Evolutionary conservation across 768 basidiomycete genomes (phyloP), one percentile per base, ranked within the genome.

Genomic region (Mycena maculata): DNA sequence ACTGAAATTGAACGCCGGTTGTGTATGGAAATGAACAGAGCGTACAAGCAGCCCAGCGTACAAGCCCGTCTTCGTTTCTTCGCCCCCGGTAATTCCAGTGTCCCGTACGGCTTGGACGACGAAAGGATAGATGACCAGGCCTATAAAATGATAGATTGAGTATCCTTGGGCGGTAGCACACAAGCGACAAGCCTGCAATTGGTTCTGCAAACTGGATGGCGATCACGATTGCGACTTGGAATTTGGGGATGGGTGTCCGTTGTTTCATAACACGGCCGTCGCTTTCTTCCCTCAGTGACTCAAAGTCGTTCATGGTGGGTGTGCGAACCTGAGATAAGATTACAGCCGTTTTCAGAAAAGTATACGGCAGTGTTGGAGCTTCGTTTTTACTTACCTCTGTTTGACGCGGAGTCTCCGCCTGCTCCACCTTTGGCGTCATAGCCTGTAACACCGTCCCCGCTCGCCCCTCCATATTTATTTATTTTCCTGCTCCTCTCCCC

Each of bases 121-220:
- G 25, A 67, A 67, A 11, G 65, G 65, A 16, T 60, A 67, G 20
- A 67, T 67, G 15, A 67, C 65, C 31, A 60, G 5, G 1, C 58
- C 65, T 65, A 33, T 36, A 10, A 25, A n/a, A 39, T 7, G 10
- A 20, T n/a, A 2, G 25, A 20, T 38, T 10, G 33, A 18, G 7
- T 9, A 27, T n/a, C n/a, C n/a, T n/a, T n/a, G n/a, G n/a, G n/a
- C n/a, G n/a, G n/a, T n/a, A 49, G 13, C 30, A 36, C 30, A 41
- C 18, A 2, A 11, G 16, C 18, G 16, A 65, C 65, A n/a, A 27
- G 60, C 58, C 58, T 18, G 65, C 50, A 18, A 66, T 66, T 38
- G 65, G 65, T 49, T 67, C 65, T 2, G 59, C 36, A 42, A 61
- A 56, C 31, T 61, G 59, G 23, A 67, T 67, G 28, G 42, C 22